A percentile compares a stretch with the other conserved stretches of the same genome.
These are phyloP conservation scores for Xylaria telfairii DNA, from an alignment of 495 filamentous ascomycete species.

Conservation along the genomic window DNA sequence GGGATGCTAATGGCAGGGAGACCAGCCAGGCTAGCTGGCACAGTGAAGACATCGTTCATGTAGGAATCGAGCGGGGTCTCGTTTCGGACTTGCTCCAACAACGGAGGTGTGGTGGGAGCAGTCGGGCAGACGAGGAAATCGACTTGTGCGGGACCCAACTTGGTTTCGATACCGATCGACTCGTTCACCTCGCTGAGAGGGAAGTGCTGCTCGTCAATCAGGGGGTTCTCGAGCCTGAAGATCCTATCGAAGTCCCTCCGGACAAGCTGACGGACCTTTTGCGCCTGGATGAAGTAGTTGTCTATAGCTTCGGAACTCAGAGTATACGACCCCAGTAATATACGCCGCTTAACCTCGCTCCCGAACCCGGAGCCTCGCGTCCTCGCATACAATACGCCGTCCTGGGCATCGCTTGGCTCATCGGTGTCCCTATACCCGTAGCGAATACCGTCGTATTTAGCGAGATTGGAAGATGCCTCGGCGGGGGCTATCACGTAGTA, in stretches of 20 bases:
- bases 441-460: slow-evolving; percentile 94
- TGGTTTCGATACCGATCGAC: slow-evolving; percentile 46
- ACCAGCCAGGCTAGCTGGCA: slow-evolving; percentile 91
- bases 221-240: slow-evolving; percentile 71
- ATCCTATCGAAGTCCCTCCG: slow-evolving; percentile 82
- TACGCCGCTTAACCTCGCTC: slow-evolving; percentile 81
- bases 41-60: slow-evolving; percentile 93
- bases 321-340: slow-evolving; percentile 88
- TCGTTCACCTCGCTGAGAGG: slow-evolving; percentile 55
- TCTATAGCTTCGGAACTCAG: slow-evolving; percentile 90
- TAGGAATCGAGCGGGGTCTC: slow-evolving; percentile 60
- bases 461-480: slow-evolving; percentile 95
- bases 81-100: slow-evolving; percentile 57
- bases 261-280: slow-evolving; percentile 83
- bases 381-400: slow-evolving; percentile 70
- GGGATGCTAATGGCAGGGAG: slow-evolving; percentile 89
- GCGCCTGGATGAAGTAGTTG: slow-evolving; percentile 96
- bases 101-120: slow-evolving; percentile 77
- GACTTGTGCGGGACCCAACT: slow-evolving; percentile 62
- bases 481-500: slow-evolving; percentile 96
- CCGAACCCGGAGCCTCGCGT: slow-evolving; percentile 80
- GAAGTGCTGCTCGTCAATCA: slow-evolving; percentile 56
- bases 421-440: slow-evolving; percentile 68
- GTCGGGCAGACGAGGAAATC: slow-evolving; percentile 92
- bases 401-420: slow-evolving; percentile 41